Evolutionary conservation across 352 stramenopile species (phyloP).

Genomic region (Pythium periplocum): DNA sequence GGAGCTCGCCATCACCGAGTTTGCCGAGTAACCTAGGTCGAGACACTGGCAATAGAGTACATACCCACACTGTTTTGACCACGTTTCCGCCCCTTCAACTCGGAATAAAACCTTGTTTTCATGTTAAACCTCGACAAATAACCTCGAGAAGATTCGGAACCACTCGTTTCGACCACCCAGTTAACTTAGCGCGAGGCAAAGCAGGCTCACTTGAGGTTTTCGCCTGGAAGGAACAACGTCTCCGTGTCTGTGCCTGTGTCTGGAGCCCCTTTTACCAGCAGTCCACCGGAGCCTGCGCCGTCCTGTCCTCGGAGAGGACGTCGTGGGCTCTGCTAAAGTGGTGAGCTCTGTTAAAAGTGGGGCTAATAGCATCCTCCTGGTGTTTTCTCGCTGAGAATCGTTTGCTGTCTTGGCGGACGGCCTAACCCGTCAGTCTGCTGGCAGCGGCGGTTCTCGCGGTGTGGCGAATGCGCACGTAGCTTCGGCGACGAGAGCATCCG

Average conservation of each 20-base stretch:
- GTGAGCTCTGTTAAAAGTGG: slow-evolving; percentile 73
- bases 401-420: slow-evolving; percentile 14
- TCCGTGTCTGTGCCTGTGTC: not conserved
- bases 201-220: no score
- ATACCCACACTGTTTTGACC: not conserved
- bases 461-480: no score
- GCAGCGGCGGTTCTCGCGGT: no score
- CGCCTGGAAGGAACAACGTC: no score
- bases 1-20: slow-evolving; percentile 69
- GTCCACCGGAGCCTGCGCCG: slow-evolving; percentile 18
- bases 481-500: no score
- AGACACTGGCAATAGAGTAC: not conserved
- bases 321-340: slow-evolving; percentile 21
- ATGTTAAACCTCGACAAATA: no score
- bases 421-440: no score
- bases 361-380: slow-evolving; percentile 39
- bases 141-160: no score
- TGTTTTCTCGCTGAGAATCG: slow-evolving; percentile 16
- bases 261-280: slow-evolving; percentile 63
- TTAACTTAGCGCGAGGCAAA: no score
- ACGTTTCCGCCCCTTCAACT: no score
- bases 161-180: no score
- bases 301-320: slow-evolving; percentile 12
- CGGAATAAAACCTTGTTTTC: no score
- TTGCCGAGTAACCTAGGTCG: slow-evolving; percentile 44